Base-by-base conservation (phyloP, 2,329 filamentous ascomycete species). In the Fusarium incarnatum region DNA sequence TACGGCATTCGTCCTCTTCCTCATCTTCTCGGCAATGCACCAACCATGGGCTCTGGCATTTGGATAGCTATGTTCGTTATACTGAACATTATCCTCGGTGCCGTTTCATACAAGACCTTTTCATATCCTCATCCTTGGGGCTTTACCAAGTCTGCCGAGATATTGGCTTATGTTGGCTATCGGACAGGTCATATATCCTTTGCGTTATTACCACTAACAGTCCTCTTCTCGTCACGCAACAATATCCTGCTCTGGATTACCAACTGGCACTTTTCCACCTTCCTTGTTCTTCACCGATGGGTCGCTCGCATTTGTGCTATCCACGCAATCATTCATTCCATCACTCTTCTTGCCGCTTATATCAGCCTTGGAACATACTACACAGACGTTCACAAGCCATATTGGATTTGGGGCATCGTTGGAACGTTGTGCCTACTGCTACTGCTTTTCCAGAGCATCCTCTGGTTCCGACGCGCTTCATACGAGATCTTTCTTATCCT, bases 391-490 rank as follows among this genome's bases (percentile, higher is more conserved):
- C 34, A 37, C 3, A 37, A 37, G 18, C 34, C 34, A n/a, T 37
- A 37, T 11, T 37, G 34, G 34, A 37, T n/a, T 1, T 37, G 34
- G 34, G 34, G 34, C 0, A 37, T 37, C 0, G 10, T 37, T 12
- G 34, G 34, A 37, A n/a, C 34, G 2, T 6, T 37, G 0, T 37
- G 34, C 6, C 1, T 37, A 1, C 34, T 37, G 6, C 34, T 37
- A 2, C 34, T 37, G 1, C 34, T n/a, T 0, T 11, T 37, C 2
- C 34, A 37, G 5, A 37, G 34, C 0, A 0, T 37, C 18, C 34
- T 37, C 34, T n/a, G 34, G 34, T 12, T 37, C 34, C 34, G 34
- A 7, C 34, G 34, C 3, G 34, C 34, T n/a, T 37, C 34, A 11
- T 37, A 37, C 3, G 18, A 37, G 5, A 0, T 11, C 1, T 37